Evolutionary conservation across 345 rosid species (phyloP).

Genomic region (Arabidopsis suecica): DNA sequence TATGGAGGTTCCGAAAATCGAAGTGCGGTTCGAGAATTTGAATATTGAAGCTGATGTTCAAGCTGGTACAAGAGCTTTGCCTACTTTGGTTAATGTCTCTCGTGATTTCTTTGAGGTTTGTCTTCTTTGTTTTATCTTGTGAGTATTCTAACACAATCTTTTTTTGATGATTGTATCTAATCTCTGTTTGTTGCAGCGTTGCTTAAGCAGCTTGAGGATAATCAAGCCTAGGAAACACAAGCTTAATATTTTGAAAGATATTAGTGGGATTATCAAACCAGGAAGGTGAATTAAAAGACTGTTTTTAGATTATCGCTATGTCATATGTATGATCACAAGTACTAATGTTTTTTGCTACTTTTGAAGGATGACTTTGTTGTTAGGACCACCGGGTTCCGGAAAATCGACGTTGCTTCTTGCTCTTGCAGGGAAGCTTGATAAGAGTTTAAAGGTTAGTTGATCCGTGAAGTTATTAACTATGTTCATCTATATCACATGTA

Average conservation of each 20-base stretch:
- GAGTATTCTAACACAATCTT: not conserved
- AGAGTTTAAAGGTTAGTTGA: slow-evolving; percentile 61
- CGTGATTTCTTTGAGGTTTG: slow-evolving; percentile 72
- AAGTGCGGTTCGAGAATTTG: slow-evolving; percentile 75
- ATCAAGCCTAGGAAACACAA: slow-evolving; percentile 54
- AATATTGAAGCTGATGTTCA: slow-evolving; percentile 65
- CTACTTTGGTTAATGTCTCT: slow-evolving; percentile 71
- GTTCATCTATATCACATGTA: slow-evolving; percentile 34
- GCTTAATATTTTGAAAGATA: slow-evolving; percentile 61
- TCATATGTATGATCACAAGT: not conserved
- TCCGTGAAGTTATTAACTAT: slow-evolving; percentile 37
- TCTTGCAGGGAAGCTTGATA: slow-evolving; percentile 80
- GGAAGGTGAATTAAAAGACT: slow-evolving; percentile 59
- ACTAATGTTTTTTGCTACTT: slow-evolving; percentile 19
- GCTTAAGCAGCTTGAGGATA: slow-evolving; percentile 51
- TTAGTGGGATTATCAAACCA: slow-evolving; percentile 71
- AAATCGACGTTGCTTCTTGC: slow-evolving; percentile 83
- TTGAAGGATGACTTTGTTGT: slow-evolving; percentile 85
- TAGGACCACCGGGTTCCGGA: slow-evolving; percentile 97
- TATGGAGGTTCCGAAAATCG: slow-evolving; percentile 73
- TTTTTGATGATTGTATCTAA: not conserved
- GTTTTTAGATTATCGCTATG: not conserved
- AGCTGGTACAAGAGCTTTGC: slow-evolving; percentile 82
- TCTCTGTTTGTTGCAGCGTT: slow-evolving; percentile 49
- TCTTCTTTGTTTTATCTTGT: not conserved